Evolutionary conservation across 257 asterid genomes (phyloP).

Genomic region (Lithospermum erythrorhizon): DNA sequence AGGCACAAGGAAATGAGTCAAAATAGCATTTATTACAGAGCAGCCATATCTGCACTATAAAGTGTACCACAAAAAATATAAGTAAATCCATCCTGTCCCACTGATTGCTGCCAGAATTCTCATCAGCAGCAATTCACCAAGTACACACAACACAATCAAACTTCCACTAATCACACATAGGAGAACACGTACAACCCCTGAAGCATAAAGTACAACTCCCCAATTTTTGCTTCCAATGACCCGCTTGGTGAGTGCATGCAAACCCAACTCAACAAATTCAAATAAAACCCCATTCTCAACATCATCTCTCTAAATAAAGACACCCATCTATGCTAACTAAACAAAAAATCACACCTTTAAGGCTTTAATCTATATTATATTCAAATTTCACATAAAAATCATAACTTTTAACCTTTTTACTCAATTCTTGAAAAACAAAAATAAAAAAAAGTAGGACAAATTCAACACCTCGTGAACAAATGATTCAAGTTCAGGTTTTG

Average conservation of each 20-base stretch:
- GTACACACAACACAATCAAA: background rate
- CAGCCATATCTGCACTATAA: background rate
- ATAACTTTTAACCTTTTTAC: too few species aligned
- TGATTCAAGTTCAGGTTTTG: conserved; percentile 66
- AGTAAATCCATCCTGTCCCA: background rate
- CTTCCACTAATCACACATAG: background rate
- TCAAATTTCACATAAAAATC: too few species aligned
- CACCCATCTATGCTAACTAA: too few species aligned
- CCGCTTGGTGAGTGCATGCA: background rate
- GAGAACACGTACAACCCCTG: background rate
- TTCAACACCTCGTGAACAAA: conserved; percentile 57
- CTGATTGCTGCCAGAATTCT: too few species aligned
- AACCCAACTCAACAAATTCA: background rate
- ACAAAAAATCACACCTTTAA: too few species aligned
- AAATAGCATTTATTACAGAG: background rate
- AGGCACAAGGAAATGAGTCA: too few species aligned
- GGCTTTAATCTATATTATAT: too few species aligned
- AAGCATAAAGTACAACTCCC: background rate
- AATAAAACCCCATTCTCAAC: background rate
- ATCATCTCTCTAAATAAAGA: too few species aligned
- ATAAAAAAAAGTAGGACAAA: background rate
- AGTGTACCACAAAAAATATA: too few species aligned
- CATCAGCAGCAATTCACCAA: background rate
- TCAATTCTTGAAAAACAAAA: too few species aligned
- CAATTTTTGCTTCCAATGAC: too few species aligned